A percentile compares a stretch with the other conserved stretches of the same genome.
Evolutionary conservation across 805 yeast species (phyloP).

Genomic region (Sugiyamaella smithiae): DNA sequence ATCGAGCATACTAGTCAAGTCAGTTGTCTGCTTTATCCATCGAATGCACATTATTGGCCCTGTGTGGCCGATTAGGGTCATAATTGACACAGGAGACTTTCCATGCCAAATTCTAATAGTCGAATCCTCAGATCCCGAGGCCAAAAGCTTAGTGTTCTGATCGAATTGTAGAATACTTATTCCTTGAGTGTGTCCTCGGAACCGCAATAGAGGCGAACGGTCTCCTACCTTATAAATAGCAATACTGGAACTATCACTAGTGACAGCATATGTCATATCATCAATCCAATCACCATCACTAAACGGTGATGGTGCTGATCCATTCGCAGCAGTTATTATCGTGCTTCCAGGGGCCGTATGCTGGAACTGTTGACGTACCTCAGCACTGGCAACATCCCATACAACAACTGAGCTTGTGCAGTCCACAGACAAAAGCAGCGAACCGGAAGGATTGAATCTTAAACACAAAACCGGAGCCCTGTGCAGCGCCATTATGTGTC

Average conservation of each 20-base stretch:
- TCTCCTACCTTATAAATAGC: conserved; percentile 53
- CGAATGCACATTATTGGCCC: conserved; percentile 27
- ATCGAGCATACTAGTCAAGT: conserved; percentile 17
- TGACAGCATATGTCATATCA: conserved; percentile 63
- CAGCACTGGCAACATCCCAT: conserved; percentile 66
- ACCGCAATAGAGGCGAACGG: conserved; percentile 46
- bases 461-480: conserved; percentile 53
- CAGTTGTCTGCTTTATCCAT: conserved; percentile 17
- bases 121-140: conserved; percentile 77
- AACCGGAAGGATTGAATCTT: conserved; percentile 59
- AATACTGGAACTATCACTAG: conserved; percentile 55
- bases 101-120: conserved; percentile 78
- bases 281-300: conserved; percentile 65
- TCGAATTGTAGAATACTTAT: conserved; percentile 59
- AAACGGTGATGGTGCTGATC: conserved; percentile 1
- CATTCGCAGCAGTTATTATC: neutral
- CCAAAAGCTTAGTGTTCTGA: conserved; percentile 49
- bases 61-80: conserved; percentile 24
- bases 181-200: conserved; percentile 64
- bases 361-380: conserved; percentile 24
- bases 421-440: conserved; percentile 59
- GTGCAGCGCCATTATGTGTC: conserved; percentile 51
- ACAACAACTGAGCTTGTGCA: conserved; percentile 50
- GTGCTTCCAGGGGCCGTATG: neutral
- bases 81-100: conserved; percentile 34